Conservation (phyloP, 192 early-diverging fungal species). For the Radiomyces spectabilis region DNA sequence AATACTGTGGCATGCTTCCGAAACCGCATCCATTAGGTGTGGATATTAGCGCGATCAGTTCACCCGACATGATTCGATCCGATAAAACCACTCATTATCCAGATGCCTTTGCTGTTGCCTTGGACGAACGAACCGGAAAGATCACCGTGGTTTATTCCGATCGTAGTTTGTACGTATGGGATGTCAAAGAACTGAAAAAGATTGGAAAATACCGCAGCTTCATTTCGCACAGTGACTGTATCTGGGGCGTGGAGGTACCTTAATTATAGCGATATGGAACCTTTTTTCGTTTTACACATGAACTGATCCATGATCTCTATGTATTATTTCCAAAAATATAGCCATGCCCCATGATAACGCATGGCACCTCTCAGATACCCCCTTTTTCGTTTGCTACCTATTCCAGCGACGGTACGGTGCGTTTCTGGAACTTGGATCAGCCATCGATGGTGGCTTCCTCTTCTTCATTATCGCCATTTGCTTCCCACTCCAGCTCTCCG, state of each 20-base stretch:
- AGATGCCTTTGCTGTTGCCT: conserved; percentile 52
- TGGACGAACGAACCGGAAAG: conserved; percentile 38
- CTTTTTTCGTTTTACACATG: no score
- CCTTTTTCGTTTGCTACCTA: conserved; percentile 61
- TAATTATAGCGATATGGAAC: no score
- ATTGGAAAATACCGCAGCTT: conserved; percentile 52
- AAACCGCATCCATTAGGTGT: conserved; percentile 61
- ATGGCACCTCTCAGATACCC: conserved; percentile 7
- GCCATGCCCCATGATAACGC: conserved; percentile 1
- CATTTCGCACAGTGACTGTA: conserved; percentile 64
- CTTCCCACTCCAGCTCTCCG: conserved; percentile 10
- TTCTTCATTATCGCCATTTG: neutral
- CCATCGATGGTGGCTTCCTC: neutral
- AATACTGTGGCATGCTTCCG: conserved; percentile 64
- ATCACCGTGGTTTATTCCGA: conserved; percentile 66
- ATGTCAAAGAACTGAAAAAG: conserved; percentile 51
- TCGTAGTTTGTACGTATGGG: conserved; percentile 67
- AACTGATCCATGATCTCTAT: no score
- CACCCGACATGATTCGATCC: conserved; percentile 14
- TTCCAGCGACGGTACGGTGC: conserved; percentile 69
- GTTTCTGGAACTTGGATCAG: conserved; percentile 71
- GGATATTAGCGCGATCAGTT: conserved; percentile 29
- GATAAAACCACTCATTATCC: conserved; percentile 37
- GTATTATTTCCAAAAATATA: neutral
- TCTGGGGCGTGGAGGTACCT: conserved; percentile 87